phyloP scores from a whole-genome alignment of 2,329 filamentous ascomycete species.

The Neophaeococcomyces aloes region DNA sequence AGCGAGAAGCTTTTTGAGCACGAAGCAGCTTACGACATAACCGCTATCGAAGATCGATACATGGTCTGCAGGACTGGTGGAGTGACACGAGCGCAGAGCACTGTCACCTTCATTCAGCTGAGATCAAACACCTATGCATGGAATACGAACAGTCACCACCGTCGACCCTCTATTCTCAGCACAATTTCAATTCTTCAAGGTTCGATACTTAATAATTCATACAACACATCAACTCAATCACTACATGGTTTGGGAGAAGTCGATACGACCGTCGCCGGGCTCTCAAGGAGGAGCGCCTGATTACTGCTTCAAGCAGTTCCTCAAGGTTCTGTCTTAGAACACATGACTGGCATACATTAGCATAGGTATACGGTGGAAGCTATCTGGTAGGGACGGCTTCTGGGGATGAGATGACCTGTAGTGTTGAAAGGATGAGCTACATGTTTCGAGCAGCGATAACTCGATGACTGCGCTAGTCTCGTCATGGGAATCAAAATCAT shows the following conservation, averaged over 20 bases:
- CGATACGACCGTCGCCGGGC: not conserved
- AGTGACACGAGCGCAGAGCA: conserved; percentile 7
- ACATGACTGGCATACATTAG: not conserved
- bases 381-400: conserved; percentile 21
- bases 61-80: conserved; percentile 1
- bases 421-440: not conserved
- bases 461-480: not conserved
- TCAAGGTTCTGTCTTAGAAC: not conserved
- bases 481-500: conserved; percentile 8
- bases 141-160: not conserved
- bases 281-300: not conserved
- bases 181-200: conserved; percentile 13
- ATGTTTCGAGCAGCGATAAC: conserved; percentile 1
- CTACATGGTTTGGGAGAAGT: conserved; percentile 2
- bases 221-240: not conserved
- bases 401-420: conserved; percentile 13
- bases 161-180: conserved; percentile 10
- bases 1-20: conserved; percentile 3
- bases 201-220: not conserved
- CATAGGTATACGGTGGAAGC: conserved; percentile 16
- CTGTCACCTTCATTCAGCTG: conserved; percentile 1
- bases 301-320: not conserved
- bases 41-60: not conserved
- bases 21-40: conserved; percentile 5
- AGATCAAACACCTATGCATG: not conserved